These are phyloP conservation scores for Yarrowia divulgata DNA, from an alignment of 805 yeast species.

Conservation along the genomic window DNA sequence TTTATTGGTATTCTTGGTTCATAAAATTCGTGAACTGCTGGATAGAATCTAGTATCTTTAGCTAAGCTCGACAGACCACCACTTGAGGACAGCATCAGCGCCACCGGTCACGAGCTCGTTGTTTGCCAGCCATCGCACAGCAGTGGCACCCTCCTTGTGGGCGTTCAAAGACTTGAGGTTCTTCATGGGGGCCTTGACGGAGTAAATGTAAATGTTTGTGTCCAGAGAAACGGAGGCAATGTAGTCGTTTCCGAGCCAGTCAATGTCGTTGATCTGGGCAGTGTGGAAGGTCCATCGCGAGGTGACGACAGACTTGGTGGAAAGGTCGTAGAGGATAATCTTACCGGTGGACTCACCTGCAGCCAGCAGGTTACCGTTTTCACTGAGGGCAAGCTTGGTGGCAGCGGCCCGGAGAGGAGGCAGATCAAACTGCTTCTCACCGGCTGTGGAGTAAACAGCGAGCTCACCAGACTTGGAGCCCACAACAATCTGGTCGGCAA, in stretches of 20 bases:
- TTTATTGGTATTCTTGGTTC: background rate
- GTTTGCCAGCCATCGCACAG: constrained; percentile 68
- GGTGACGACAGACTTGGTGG: constrained; percentile 63
- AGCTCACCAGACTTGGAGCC: constrained; percentile 52
- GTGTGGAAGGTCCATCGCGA: constrained; percentile 97
- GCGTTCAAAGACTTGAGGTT: constrained; percentile 77
- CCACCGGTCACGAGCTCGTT: constrained; percentile 72
- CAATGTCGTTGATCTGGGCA: constrained; percentile 74
- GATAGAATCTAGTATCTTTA: background rate
- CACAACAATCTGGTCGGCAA: constrained; percentile 56
- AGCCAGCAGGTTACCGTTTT: constrained; percentile 71
- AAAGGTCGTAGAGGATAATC: constrained; percentile 70
- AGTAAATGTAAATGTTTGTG: constrained; percentile 78
- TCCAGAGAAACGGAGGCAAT: constrained; percentile 85
- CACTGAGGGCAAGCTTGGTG: constrained; percentile 70
- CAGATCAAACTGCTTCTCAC: constrained; percentile 45
- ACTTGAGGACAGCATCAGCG: constrained; percentile 77
- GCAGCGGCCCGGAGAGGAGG: constrained; percentile 67
- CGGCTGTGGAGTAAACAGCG: constrained; percentile 11
- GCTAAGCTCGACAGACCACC: constrained; percentile 60
- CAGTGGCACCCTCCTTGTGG: constrained; percentile 86
- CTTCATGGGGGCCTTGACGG: constrained; percentile 78
- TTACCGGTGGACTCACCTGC: constrained; percentile 90
- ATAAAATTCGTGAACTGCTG: background rate
- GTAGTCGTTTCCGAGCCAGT: constrained; percentile 80